A percentile compares a stretch with the other conserved stretches of the same genome.
Conservation (phyloP, 1,284 basidiomycete genomes). For the Trametes pubescens region DNA sequence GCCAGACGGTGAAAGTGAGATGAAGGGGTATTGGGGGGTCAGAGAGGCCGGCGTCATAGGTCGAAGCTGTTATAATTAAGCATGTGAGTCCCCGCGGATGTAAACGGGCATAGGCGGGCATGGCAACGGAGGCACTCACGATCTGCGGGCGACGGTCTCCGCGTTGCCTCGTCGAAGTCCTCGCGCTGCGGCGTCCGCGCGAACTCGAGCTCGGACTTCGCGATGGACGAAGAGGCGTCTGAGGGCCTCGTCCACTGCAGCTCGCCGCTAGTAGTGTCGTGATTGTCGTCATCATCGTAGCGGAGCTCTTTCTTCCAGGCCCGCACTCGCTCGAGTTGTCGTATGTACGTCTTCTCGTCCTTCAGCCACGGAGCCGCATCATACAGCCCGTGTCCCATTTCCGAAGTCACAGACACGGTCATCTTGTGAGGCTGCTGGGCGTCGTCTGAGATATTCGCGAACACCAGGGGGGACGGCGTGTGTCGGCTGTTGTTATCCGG, state of each 20-base stretch:
- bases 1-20: slow-evolving; percentile 34
- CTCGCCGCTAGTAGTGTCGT: slow-evolving; percentile 37
- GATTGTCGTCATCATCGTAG: slow-evolving; percentile 27
- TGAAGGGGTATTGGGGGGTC: slow-evolving; percentile 29
- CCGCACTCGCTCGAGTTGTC: slow-evolving; percentile 21
- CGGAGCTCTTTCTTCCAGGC: slow-evolving; percentile 16
- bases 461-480: slow-evolving; percentile 40
- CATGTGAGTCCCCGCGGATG: slow-evolving; percentile 21
- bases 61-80: slow-evolving; percentile 23
- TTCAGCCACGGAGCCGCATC: slow-evolving; percentile 32
- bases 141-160: slow-evolving; percentile 30
- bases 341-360: slow-evolving; percentile 30
- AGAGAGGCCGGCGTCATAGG: slow-evolving; percentile 29
- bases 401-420: slow-evolving; percentile 28
- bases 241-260: slow-evolving; percentile 37
- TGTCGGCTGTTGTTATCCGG: slow-evolving; percentile 23
- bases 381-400: slow-evolving; percentile 25
- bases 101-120: slow-evolving; percentile 10
- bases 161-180: slow-evolving; percentile 22
- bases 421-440: slow-evolving; percentile 19
- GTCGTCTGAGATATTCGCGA: slow-evolving; percentile 33
- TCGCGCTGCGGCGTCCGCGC: slow-evolving; percentile 28
- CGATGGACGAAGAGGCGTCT: slow-evolving; percentile 28
- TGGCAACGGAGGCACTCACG: slow-evolving; percentile 26
- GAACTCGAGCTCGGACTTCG: slow-evolving; percentile 41